Conservation (phyloP, 805 yeast species). For the Sugiyamaella marilandica region DNA sequence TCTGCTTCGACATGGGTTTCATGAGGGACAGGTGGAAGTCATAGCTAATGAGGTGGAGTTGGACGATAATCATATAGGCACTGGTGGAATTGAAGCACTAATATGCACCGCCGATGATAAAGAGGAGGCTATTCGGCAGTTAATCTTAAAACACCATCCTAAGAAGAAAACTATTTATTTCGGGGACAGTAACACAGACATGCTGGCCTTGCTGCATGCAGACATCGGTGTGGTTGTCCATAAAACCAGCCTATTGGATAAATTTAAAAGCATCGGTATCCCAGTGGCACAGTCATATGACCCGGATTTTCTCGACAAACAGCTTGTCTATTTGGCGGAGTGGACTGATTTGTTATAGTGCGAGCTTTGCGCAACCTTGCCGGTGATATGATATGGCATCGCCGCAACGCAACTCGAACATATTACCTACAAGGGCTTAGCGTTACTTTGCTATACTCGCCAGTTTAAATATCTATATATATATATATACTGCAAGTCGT, state of each 20-base stretch:
- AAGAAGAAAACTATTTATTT: conserved; percentile 38
- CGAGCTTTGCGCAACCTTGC: too few relatives aligned
- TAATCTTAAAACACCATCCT: background rate
- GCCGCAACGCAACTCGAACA: too few relatives aligned
- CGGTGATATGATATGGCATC: too few relatives aligned
- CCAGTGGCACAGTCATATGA: background rate
- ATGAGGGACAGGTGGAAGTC: conserved; percentile 29
- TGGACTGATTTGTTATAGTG: background rate
- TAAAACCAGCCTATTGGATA: conserved; percentile 8
- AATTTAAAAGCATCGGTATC: conserved; percentile 3
- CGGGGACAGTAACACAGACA: conserved; percentile 63
- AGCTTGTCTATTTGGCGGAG: background rate
- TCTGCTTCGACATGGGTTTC: conserved; percentile 25
- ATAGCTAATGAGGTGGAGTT: conserved; percentile 50
- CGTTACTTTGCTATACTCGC: too few relatives aligned
- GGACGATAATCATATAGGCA: conserved; percentile 25
- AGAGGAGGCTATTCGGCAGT: conserved; percentile 41
- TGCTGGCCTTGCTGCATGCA: conserved; percentile 45
- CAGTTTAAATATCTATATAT: too few relatives aligned
- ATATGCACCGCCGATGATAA: conserved; percentile 18
- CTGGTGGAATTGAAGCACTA: conserved; percentile 26
- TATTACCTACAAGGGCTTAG: too few relatives aligned
- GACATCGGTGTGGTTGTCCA: conserved; percentile 44
- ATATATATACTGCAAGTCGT: too few relatives aligned
- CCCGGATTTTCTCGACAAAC: background rate